Evolutionary conservation across 2,329 filamentous ascomycete genomes (phyloP), one percentile per base, ranked within the genome.

Genomic region (Botryotinia narcissicola): DNA sequence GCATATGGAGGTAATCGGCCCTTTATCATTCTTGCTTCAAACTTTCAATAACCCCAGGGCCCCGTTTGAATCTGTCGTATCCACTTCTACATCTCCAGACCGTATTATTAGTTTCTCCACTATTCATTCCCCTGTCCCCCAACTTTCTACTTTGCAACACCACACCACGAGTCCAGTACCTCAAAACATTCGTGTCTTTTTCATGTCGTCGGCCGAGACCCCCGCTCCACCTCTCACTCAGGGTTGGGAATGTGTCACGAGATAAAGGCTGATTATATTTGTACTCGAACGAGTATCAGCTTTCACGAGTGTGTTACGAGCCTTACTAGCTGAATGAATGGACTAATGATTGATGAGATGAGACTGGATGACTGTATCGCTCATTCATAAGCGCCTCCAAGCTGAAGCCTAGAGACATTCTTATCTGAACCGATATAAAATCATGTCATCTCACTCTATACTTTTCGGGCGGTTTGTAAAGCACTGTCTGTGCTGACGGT

Each of bases 1-100:
- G 35, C 48, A 68, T 29, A 42, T 68, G 48, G 66, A 68, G 66
- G 35, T 57, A 68, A 68, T 68, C 66, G 66, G 66, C 48, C 66
- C 66, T 68, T 68, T 68, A 57, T 1, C 48, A 57, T 7, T 32
- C n/a, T 29, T 32, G 9, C 18, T 54, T 22, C 48, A 25, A 32
- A 68, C 42, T 57, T 57, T 37, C 51, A 57, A 57, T 29, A 57
- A 29, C 66, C 51, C 51, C 29, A 54, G 48, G 48, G 25, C 37
- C 48, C 66, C 66, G 20, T 42, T 29, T 25, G 46, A 68, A 68
- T 68, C 46, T 42, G 4, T 20, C 18, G 35, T 32, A 22, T 57
- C 66, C 48, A 68, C 66, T 57, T 68, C 29, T 29, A 16, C 20
- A 68, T 68, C 66, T 57, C 66, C 66, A 68, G 35, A 57, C 48